phyloP scores from a whole-genome alignment of 495 filamentous ascomycete species.

The Penicillium pulvis region DNA sequence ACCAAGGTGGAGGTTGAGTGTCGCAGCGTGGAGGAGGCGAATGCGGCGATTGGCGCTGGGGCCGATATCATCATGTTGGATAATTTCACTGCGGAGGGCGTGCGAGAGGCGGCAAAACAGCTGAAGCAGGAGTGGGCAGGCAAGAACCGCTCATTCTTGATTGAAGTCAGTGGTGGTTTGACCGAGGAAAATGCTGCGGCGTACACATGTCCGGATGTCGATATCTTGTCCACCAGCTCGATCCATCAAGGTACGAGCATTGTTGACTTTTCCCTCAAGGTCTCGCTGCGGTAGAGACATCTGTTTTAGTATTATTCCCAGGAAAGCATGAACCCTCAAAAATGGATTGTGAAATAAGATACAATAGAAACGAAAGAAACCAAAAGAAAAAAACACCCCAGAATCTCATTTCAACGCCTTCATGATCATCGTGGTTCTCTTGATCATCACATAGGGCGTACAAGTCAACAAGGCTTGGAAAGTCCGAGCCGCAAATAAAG shows the following conservation, averaged over 20 bases:
- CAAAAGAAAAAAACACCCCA: slow-evolving; percentile 2
- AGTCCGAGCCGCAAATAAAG: slow-evolving; percentile 8
- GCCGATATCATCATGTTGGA: slow-evolving; percentile 97
- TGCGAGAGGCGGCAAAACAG: slow-evolving; percentile 66
- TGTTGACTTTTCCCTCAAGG: slow-evolving; percentile 95
- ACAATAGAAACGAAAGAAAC: slow-evolving; percentile 15
- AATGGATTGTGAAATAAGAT: slow-evolving; percentile 13
- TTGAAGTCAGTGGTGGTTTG: slow-evolving; percentile 92
- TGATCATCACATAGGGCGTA: slow-evolving; percentile 21
- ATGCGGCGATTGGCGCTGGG: slow-evolving; percentile 86
- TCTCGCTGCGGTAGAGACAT: slow-evolving; percentile 47
- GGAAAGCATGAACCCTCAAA: background rate
- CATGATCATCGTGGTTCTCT: slow-evolving; percentile 24
- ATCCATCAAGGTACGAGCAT: slow-evolving; percentile 94
- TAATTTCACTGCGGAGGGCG: slow-evolving; percentile 80
- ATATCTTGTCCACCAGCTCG: slow-evolving; percentile 92
- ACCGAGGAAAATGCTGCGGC: slow-evolving; percentile 77
- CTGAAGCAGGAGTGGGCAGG: slow-evolving; percentile 77
- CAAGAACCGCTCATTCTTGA: slow-evolving; percentile 63
- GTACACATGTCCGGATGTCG: slow-evolving; percentile 86
- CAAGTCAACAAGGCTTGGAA: slow-evolving; percentile 10
- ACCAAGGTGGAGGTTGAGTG: slow-evolving; percentile 97
- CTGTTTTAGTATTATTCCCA: slow-evolving; percentile 8
- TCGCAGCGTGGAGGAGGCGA: slow-evolving; percentile 79
- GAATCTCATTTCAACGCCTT: slow-evolving; percentile 19